Evolutionary conservation across 805 yeast species (phyloP).

Genomic region (Komagataella pseudopastoris): DNA sequence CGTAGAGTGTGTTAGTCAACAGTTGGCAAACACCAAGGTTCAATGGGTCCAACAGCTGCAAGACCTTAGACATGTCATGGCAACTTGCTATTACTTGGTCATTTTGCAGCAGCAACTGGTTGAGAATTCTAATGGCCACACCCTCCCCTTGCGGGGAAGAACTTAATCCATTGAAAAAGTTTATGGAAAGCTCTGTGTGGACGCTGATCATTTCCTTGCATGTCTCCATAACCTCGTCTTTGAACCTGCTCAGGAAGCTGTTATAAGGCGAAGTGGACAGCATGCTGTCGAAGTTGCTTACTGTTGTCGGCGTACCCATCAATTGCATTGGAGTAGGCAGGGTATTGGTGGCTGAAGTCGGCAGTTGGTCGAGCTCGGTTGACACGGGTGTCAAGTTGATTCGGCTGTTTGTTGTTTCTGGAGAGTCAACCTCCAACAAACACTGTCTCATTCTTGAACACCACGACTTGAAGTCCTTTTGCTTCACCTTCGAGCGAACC

Average conservation of each 20-base stretch:
- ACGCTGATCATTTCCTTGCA: not conserved
- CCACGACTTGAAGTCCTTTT: not conserved
- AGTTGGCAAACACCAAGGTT: slow-evolving; percentile 28
- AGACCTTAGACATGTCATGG: slow-evolving; percentile 5
- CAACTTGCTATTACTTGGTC: not conserved
- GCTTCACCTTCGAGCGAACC: not conserved
- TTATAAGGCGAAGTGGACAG: not conserved
- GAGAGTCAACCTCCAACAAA: not conserved
- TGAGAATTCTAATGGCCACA: slow-evolving; percentile 3
- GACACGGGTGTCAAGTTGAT: not conserved
- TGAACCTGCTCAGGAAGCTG: not conserved
- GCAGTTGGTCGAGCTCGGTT: slow-evolving; percentile 3
- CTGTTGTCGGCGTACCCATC: not conserved
- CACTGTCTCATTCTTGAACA: not conserved
- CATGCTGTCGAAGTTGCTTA: not conserved
- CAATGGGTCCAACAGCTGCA: slow-evolving; percentile 20
- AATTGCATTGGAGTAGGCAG: slow-evolving; percentile 4
- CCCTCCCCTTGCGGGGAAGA: not conserved
- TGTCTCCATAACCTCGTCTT: not conserved
- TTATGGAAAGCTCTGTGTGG: not conserved
- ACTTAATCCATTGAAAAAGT: not conserved
- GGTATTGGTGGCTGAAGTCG: slow-evolving; percentile 5
- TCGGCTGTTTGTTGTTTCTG: not conserved
- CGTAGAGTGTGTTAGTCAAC: slow-evolving; percentile 18
- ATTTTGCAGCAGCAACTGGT: slow-evolving; percentile 6